Conservation (phyloP, 768 basidiomycete species). For the Pisolithus marmoratus region DNA sequence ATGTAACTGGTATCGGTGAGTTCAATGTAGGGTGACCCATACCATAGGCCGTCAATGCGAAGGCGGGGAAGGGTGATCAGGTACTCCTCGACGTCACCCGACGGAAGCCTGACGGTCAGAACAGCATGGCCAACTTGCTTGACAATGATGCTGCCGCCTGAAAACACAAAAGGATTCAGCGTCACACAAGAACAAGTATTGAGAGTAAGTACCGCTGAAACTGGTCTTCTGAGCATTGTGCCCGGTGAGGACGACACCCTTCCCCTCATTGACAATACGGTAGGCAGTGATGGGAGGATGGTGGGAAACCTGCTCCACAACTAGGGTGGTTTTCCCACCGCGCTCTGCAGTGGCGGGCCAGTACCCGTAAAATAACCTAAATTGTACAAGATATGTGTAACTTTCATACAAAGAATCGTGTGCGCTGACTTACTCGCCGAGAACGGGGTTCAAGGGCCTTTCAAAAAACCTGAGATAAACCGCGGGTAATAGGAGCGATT, state of each 20-base stretch:
- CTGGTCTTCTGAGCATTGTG: constrained; percentile 95
- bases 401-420: background rate
- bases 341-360: constrained; percentile 70
- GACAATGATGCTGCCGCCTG: constrained; percentile 73
- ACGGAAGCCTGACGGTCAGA: constrained; percentile 59
- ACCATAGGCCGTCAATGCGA: constrained; percentile 91
- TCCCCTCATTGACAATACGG: constrained; percentile 74
- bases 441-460: constrained; percentile 92
- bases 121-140: constrained; percentile 94
- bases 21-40: constrained; percentile 89
- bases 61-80: constrained; percentile 89
- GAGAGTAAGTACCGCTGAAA: constrained; percentile 58
- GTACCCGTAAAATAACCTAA: constrained; percentile 77
- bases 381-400: constrained; percentile 1
- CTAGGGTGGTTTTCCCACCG: constrained; percentile 75
- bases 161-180: constrained; percentile 1
- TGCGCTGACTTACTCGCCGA: constrained; percentile 70
- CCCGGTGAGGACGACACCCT: constrained; percentile 73
- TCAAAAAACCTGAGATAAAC: constrained; percentile 9
- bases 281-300: constrained; percentile 89
- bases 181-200: background rate
- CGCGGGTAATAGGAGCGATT: background rate
- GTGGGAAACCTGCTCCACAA: constrained; percentile 96
- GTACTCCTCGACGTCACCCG: constrained; percentile 61
- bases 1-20: constrained; percentile 81